Base-by-base conservation (phyloP, 139 green algal species). In the Tetratostichococcus sp. region DNA sequence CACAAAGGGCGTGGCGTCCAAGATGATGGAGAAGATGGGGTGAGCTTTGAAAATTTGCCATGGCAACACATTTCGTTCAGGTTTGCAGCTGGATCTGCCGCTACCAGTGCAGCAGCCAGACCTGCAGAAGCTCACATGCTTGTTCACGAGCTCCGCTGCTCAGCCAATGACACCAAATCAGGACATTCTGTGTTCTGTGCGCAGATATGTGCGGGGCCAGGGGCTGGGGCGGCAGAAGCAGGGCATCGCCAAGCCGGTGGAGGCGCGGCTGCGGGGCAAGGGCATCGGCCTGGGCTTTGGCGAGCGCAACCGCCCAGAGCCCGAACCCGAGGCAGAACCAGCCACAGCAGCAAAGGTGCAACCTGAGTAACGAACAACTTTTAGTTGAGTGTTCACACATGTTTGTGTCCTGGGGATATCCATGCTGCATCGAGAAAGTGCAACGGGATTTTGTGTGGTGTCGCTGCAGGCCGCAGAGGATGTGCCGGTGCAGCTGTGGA, bases 1-100 rank as follows among this genome's bases (percentile, higher is more conserved):
- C 80, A 97, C 94, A 42, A 97, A 97, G 69, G 91, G 95, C 69
- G 97, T 99, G 67, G 95, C 94, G 2, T 75, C 86, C 35, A 98
- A 97, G 89, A 87, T 99, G 78, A 83, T 99, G 32, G 77, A 88
- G 71, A 97, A 95, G 84, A 99, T 99, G 95, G 95, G 95, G 23
- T 98, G 89, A 78, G 69, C 57, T 19, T n/a, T n/a, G n/a, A n/a
- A n/a, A n/a, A n/a, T n/a, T n/a, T n/a, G n/a, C n/a, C n/a, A n/a
- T n/a, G n/a, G n/a, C n/a, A n/a, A n/a, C n/a, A n/a, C n/a, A n/a
- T n/a, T n/a, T n/a, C n/a, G n/a, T n/a, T n/a, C n/a, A n/a, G n/a
- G n/a, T n/a, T n/a, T n/a, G n/a, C n/a, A n/a, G n/a, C n/a, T n/a
- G n/a, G n/a, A n/a, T n/a, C n/a, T n/a, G n/a, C n/a, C n/a, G n/a